A percentile compares a stretch with the other conserved stretches of the same genome.
phyloP scores from a whole-genome alignment of 169 alveolate genomes.

The Eimeria maxima region DNA sequence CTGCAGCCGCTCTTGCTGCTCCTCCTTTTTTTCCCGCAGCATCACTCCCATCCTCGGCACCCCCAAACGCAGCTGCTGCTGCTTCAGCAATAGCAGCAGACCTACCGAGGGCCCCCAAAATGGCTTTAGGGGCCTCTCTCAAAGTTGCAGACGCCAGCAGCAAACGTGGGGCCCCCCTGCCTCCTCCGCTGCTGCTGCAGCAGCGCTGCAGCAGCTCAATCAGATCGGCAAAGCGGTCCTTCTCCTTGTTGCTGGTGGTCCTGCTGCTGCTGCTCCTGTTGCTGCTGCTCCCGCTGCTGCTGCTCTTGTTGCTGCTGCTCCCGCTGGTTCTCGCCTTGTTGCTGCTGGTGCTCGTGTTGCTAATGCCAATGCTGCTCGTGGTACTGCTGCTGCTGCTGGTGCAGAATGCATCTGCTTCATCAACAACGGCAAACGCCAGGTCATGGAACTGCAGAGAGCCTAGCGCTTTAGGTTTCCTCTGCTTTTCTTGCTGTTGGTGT shows the following conservation, averaged over 20 bases:
- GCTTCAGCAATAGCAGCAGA: too few species aligned
- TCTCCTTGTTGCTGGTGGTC: too few species aligned
- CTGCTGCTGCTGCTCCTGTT: background rate
- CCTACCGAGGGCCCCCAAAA: constrained; percentile 13
- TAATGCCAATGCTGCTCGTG: too few species aligned
- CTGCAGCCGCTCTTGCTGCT: background rate
- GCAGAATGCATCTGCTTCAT: constrained; percentile 32
- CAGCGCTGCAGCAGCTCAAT: constrained; percentile 39
- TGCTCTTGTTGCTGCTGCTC: constrained; percentile 2
- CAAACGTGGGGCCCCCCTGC: background rate
- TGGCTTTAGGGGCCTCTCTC: constrained; percentile 8
- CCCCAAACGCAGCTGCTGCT: constrained; percentile 14
- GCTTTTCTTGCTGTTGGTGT: constrained; percentile 10
- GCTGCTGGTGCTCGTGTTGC: too few species aligned
- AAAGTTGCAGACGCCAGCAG: constrained; percentile 7
- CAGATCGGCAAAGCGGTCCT: background rate
- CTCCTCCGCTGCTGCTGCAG: background rate
- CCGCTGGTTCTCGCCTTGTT: background rate
- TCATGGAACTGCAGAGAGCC: constrained; percentile 19
- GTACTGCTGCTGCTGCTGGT: constrained; percentile 40
- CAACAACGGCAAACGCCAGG: constrained; percentile 7
- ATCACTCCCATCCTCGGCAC: background rate
- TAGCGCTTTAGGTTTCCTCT: constrained; percentile 7
- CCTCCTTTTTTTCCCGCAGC: background rate
- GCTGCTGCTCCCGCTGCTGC: background rate